Conservation (phyloP, 2,329 filamentous ascomycete genomes). For the Stagonosporopsis cucurbitacearum region DNA sequence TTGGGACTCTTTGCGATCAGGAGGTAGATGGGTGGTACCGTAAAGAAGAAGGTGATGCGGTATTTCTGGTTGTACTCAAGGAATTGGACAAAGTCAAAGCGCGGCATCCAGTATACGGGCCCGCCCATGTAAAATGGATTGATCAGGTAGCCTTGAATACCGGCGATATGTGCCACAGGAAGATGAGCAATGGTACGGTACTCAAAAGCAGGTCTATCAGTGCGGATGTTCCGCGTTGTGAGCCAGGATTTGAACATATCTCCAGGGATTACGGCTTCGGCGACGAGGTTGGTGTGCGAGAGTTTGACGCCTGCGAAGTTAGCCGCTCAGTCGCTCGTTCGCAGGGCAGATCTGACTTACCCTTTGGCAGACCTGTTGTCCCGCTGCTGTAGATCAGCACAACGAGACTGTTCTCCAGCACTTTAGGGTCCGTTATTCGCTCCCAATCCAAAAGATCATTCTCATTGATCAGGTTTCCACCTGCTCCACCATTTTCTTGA, state of each 20-base stretch:
- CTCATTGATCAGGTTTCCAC: slow-evolving; percentile 36
- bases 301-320: slow-evolving; percentile 46
- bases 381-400: slow-evolving; percentile 57
- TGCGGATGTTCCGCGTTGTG: slow-evolving; percentile 18
- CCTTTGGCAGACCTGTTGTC: slow-evolving; percentile 57
- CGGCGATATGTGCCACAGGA: slow-evolving; percentile 57
- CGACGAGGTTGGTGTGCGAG: slow-evolving; percentile 54
- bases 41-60: slow-evolving; percentile 62
- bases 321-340: neutral
- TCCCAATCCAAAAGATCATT: slow-evolving; percentile 60
- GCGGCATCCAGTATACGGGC: slow-evolving; percentile 66
- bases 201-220: slow-evolving; percentile 32
- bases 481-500: slow-evolving; percentile 33
- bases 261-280: slow-evolving; percentile 47
- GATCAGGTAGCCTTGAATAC: slow-evolving; percentile 56
- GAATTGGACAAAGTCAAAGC: slow-evolving; percentile 64
- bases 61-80: slow-evolving; percentile 60
- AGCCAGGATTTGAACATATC: slow-evolving; percentile 42
- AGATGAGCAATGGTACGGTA: slow-evolving; percentile 56
- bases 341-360: slow-evolving; percentile 20
- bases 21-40: slow-evolving; percentile 67
- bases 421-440: slow-evolving; percentile 58
- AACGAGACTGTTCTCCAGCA: slow-evolving; percentile 56
- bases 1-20: slow-evolving; percentile 63
- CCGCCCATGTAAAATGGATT: slow-evolving; percentile 52